These are phyloP conservation scores for Sporothrix luriei DNA, from an alignment of 2,329 filamentous ascomycete genomes.

Conservation along the genomic window DNA sequence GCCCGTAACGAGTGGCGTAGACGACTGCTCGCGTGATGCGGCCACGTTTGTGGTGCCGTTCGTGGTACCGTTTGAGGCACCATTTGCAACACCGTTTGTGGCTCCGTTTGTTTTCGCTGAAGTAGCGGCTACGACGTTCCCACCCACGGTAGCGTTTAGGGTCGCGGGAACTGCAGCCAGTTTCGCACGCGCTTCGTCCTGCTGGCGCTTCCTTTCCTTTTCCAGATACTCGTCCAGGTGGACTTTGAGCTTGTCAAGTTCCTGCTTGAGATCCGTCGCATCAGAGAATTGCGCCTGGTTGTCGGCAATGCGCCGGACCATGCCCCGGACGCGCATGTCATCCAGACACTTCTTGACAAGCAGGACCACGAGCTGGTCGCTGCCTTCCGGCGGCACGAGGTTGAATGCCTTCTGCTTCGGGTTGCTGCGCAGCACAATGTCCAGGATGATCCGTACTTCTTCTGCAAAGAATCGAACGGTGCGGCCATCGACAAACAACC, in stretches of 20 bases:
- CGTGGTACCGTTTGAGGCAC: conserved; percentile 37
- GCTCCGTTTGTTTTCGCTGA: conserved; percentile 37
- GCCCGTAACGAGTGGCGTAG: neutral
- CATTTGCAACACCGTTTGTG: conserved; percentile 38
- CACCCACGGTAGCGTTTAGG: neutral
- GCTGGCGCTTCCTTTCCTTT: conserved; percentile 29
- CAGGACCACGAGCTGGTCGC: conserved; percentile 59
- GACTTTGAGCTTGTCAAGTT: conserved; percentile 52
- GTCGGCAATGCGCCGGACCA: conserved; percentile 58
- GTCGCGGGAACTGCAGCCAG: neutral
- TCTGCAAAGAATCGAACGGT: conserved; percentile 63
- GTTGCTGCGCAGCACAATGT: conserved; percentile 62
- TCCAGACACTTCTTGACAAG: conserved; percentile 62
- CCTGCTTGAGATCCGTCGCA: conserved; percentile 48
- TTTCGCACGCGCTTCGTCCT: conserved; percentile 33
- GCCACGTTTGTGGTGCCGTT: conserved; percentile 41
- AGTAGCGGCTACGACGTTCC: neutral
- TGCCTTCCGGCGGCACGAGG: conserved; percentile 56
- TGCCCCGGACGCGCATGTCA: conserved; percentile 51
- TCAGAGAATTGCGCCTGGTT: conserved; percentile 56
- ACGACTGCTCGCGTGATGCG: neutral
- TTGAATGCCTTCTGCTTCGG: conserved; percentile 58
- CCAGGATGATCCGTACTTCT: conserved; percentile 60
- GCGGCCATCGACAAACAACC: conserved; percentile 57
- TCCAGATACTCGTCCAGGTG: conserved; percentile 22